Conservation (phyloP, 2,329 filamentous ascomycete genomes). For the Fusarium subtropicale region DNA sequence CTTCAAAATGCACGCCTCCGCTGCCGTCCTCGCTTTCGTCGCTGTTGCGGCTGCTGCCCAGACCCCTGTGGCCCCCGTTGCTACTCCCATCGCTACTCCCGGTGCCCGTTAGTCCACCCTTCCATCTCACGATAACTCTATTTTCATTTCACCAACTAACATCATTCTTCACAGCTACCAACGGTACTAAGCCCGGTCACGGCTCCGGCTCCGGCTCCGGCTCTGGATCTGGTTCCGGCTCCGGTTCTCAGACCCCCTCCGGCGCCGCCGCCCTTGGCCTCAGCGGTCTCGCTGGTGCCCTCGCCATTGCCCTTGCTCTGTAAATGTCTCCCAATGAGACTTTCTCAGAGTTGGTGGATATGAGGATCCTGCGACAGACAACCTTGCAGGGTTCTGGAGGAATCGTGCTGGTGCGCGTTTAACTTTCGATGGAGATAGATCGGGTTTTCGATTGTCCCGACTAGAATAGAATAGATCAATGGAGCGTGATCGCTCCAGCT, state of each 20-base stretch:
- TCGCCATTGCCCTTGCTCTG: conserved; percentile 43
- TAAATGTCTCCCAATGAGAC: conserved; percentile 27
- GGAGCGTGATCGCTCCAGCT: conserved; percentile 39
- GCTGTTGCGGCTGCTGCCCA: conserved; percentile 41
- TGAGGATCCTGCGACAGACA: conserved; percentile 17
- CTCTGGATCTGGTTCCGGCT: conserved; percentile 18
- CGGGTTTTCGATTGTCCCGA: conserved; percentile 29
- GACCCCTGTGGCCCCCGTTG: conserved; percentile 36
- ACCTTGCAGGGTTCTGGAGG: conserved; percentile 25
- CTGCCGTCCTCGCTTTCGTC: conserved; percentile 45
- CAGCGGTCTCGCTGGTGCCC: conserved; percentile 41
- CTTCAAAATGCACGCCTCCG: conserved; percentile 44
- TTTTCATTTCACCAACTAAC: conserved; percentile 12
- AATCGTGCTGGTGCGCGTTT: conserved; percentile 41
- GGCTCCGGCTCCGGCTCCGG: conserved; percentile 14
- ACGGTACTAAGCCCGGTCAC: conserved; percentile 33
- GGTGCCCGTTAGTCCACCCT: conserved; percentile 34
- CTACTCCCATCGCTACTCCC: conserved; percentile 35
- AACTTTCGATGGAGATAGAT: conserved; percentile 42
- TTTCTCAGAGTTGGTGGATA: conserved; percentile 17
- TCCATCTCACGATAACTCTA: conserved; percentile 17
- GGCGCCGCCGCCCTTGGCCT: conserved; percentile 38
- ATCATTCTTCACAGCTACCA: conserved; percentile 25
- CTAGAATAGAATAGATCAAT: conserved; percentile 39
- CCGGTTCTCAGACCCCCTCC: conserved; percentile 24